Base-by-base conservation (phyloP, 2,329 filamentous ascomycete genomes). In the Xylariomycetidae sp. region DNA sequence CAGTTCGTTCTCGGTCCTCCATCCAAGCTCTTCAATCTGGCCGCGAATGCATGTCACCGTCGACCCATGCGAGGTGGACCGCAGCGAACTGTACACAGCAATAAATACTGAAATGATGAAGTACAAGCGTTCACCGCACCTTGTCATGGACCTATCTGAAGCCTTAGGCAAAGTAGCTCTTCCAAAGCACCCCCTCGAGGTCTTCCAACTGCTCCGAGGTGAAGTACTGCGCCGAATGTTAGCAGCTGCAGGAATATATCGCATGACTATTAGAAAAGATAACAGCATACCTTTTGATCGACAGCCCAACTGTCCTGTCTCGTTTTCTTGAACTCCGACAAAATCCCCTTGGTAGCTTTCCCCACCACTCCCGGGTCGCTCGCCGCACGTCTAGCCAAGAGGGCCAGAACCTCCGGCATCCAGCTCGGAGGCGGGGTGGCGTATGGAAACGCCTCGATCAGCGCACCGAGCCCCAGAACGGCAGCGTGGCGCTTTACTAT, bases 291-390 rank as follows among this genome's bases (percentile, higher is more conserved):
- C 83, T 95, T 96, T 49, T 95, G 86, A 65, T 98, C 92, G 40
- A 95, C 90, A 52, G 82, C 82, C 92, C 92, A 98, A 47, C 90
- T 98, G 68, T 98, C 92, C 61, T 98, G 92, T 58, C 92, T 80
- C 28, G 92, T 98, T 76, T 98, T 98, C 69, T 98, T 98, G 71
- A 98, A 98, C 53, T 98, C 93, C 40, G 88, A 88, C 45, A 98
- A 67, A 22, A 95, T 89, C 13, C 74, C 76, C 72, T 98, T 98
- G 9, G 94, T 93, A 39, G 90, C 92, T 63, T 94, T 95, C 3
- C 92, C 92, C 34, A 98, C 89, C 38, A 93, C 82, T 1, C 92
- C 92, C 0, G 87, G 79, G 52, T 98, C 92, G 29, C 78, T 85
- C 1, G 90, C 88, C 8, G 93, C 89, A 46, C 82, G 81, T 22